Base-by-base conservation (phyloP, 768 basidiomycete species). In the Boletus coccyginus region DNA sequence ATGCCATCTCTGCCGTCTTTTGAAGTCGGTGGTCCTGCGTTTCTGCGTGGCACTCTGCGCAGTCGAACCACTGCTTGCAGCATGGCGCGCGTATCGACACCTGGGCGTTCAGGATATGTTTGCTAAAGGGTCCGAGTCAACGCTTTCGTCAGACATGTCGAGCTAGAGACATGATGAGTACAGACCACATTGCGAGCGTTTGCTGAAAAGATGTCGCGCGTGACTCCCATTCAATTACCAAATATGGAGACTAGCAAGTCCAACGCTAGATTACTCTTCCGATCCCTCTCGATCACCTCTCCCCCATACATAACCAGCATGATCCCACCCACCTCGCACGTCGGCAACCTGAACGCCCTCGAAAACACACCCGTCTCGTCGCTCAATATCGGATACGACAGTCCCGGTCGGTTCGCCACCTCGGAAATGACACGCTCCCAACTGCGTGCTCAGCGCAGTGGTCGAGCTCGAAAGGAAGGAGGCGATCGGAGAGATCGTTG, bases 41-140 rank as follows among this genome's bases (percentile, higher is more conserved):
- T 63, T 97, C 96, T 0, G 84, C 91, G 68, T 99, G 96, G 70
- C 97, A 99, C 75, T 98, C 88, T 3, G 94, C 77, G 67, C 96
- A 98, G 77, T 99, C 97, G 68, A 84, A 98, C 95, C 96, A 99
- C 65, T 87, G 88, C 72, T 92, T 90, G 84, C 97, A 98, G 74
- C 97, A 98, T 5, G 95, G 94, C 6, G 96, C 93, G 29, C 96
- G 88, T 63, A 99, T 92, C 38, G 95, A 82, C 24, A 97, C 97
- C 75, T 98, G 96, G 0, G 92, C 92, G 73, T 99, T 99, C 48
- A 99, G 76, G 58, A 99, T 82, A 68, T 98, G 97, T 80, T 96
- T 96, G 77, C 94, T 97, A 50, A 50, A 59, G 35, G 32, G 21
- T 29, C 39, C 8, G 14, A 41, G 24, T 55, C 19, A 60, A 46